Percentiles rank a stretch among this genome's conserved stretches.
These are phyloP conservation scores for Pythium brachiatum DNA, from an alignment of 352 stramenopile genomes.

Conservation along the genomic window DNA sequence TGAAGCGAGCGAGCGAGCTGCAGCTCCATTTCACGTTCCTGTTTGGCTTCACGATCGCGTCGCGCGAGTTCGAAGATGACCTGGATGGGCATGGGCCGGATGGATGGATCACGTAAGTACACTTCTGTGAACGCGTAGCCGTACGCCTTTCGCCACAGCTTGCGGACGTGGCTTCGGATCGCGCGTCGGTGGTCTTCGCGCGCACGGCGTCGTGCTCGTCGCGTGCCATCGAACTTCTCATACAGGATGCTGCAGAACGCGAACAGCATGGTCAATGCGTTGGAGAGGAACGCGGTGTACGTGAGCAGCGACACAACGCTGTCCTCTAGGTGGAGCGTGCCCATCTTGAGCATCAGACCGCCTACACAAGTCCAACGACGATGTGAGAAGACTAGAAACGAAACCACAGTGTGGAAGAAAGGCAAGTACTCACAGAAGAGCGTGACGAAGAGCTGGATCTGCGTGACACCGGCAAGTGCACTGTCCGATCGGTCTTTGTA, in stretches of 20 bases:
- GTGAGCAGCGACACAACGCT: constrained; percentile 49
- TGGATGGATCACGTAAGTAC: constrained; percentile 45
- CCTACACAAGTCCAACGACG: constrained; percentile 27
- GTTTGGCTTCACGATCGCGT: constrained; percentile 33
- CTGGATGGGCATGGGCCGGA: constrained; percentile 47
- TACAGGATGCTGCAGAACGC: constrained; percentile 55
- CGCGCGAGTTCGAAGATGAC: constrained; percentile 64
- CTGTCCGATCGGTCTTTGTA: constrained; percentile 65
- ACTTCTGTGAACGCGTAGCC: constrained; percentile 55
- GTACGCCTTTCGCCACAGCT: constrained; percentile 59
- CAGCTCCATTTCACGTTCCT: constrained; percentile 28
- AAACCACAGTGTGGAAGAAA: too few relatives aligned
- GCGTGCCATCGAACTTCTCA: constrained; percentile 43
- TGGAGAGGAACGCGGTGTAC: constrained; percentile 49
- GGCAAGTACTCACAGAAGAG: constrained; percentile 57
- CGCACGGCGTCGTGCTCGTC: constrained; percentile 28
- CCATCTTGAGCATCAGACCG: constrained; percentile 71
- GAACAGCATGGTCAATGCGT: constrained; percentile 47
- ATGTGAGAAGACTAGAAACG: not conserved
- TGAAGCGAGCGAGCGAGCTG: constrained; percentile 45
- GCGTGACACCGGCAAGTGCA: constrained; percentile 52
- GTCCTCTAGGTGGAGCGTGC: constrained; percentile 38
- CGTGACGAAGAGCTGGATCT: constrained; percentile 80
- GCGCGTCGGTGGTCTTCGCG: constrained; percentile 48
- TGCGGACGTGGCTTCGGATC: constrained; percentile 40